Evolutionary conservation across 306 rosid species (phyloP).

Genomic region (Cucumis cinereus): DNA sequence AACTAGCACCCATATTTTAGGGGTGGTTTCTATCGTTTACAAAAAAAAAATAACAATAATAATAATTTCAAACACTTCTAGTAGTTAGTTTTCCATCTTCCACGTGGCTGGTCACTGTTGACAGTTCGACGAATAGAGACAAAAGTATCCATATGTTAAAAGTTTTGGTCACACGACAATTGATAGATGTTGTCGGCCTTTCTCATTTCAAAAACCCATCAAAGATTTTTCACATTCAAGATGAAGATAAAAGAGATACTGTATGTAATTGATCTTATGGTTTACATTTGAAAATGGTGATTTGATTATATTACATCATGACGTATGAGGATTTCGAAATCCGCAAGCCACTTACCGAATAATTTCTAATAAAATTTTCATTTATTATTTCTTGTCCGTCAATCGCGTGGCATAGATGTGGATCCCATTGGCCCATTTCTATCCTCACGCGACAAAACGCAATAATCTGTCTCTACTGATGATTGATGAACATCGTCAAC

Average conservation of each 20-base stretch:
- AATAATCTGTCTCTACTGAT: conserved; percentile 8
- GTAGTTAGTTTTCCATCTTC: neutral
- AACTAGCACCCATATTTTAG: no score
- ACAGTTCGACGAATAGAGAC: neutral
- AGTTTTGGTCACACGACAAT: neutral
- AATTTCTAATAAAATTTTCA: neutral
- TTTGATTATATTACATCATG: neutral
- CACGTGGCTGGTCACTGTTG: neutral
- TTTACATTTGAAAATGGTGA: neutral
- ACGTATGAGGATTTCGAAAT: neutral
- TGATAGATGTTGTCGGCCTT: neutral
- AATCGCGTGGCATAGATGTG: neutral
- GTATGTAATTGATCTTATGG: neutral
- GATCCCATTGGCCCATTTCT: neutral
- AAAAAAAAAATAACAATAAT: no score
- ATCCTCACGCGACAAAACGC: conserved; percentile 2
- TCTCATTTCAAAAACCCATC: neutral
- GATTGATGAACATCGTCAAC: conserved; percentile 9
- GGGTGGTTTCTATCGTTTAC: no score
- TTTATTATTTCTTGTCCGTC: neutral
- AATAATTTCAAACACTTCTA: neutral
- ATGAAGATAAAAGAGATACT: neutral
- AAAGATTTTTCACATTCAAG: neutral
- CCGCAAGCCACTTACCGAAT: neutral
- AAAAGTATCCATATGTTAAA: neutral